A percentile compares a stretch with the other conserved stretches of the same genome.
These are phyloP conservation scores for Onygenales sp. DNA, from an alignment of 2,329 filamentous ascomycete species.

Conservation along the genomic window DNA sequence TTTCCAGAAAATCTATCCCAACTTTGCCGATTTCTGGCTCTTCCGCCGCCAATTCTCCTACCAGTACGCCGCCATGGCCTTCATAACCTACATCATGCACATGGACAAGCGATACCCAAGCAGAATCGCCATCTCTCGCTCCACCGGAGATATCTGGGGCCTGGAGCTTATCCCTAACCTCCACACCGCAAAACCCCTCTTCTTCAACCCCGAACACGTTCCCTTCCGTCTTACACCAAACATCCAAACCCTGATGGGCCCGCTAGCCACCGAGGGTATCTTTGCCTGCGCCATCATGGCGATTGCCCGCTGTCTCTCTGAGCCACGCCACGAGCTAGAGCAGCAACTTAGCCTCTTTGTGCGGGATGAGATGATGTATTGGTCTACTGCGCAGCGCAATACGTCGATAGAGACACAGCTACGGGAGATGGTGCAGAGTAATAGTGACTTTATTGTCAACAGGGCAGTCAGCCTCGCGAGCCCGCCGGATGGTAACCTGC, in stretches of 20 bases:
- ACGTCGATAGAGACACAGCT: slow-evolving; percentile 58
- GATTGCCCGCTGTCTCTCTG: slow-evolving; percentile 85
- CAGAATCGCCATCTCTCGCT: slow-evolving; percentile 84
- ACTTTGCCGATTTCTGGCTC: slow-evolving; percentile 92
- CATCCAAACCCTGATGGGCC: slow-evolving; percentile 90
- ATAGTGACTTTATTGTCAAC: slow-evolving; percentile 87
- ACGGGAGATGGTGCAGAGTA: slow-evolving; percentile 69
- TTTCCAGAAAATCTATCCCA: slow-evolving; percentile 79
- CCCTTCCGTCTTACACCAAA: slow-evolving; percentile 97
- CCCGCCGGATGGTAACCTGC: slow-evolving; percentile 64
- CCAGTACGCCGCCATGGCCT: slow-evolving; percentile 87
- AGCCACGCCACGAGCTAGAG: slow-evolving; percentile 74
- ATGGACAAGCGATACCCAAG: slow-evolving; percentile 94
- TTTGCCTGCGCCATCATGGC: slow-evolving; percentile 95
- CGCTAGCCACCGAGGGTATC: slow-evolving; percentile 89
- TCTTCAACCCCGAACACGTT: slow-evolving; percentile 90
- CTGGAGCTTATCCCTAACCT: slow-evolving; percentile 88
- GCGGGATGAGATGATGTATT: slow-evolving; percentile 94
- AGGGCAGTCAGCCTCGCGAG: slow-evolving; percentile 77
- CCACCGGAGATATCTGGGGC: slow-evolving; percentile 89
- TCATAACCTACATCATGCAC: slow-evolving; percentile 97
- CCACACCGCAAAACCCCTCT: slow-evolving; percentile 72
- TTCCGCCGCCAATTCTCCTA: slow-evolving; percentile 97
- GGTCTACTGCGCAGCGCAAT: slow-evolving; percentile 69
- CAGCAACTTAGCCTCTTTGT: slow-evolving; percentile 92